Conservation (phyloP, 192 early-diverging fungal species). For the Piromyces finnis region DNA sequence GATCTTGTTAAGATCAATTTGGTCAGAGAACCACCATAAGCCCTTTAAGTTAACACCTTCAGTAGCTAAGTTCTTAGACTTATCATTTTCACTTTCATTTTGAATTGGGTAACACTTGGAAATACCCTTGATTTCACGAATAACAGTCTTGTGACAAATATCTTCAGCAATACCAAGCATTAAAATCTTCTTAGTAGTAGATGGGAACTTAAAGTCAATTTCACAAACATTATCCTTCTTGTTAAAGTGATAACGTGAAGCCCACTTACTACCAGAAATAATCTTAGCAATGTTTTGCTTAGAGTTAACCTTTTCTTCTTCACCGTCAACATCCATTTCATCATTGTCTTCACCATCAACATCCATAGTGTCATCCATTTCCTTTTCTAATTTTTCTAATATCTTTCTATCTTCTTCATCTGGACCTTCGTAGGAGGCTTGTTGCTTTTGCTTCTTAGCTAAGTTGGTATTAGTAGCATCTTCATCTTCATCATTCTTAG, state of each 20-base stretch:
- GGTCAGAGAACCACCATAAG: conserved; percentile 60
- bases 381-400: neutral
- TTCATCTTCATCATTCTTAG: conserved; percentile 12
- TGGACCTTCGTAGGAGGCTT: neutral
- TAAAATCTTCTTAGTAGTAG: conserved; percentile 79
- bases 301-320: conserved; percentile 13
- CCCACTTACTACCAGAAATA: neutral
- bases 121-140: conserved; percentile 79
- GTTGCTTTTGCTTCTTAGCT: conserved; percentile 4
- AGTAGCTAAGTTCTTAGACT: conserved; percentile 47
- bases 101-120: conserved; percentile 56
- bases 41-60: conserved; percentile 84
- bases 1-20: conserved; percentile 72
- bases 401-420: neutral
- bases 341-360: conserved; percentile 10
- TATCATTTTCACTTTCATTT: conserved; percentile 64
- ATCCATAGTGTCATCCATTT: conserved; percentile 1
- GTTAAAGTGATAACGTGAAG: conserved; percentile 44
- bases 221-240: conserved; percentile 45
- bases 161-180: conserved; percentile 78
- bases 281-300: conserved; percentile 9
- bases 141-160: conserved; percentile 48
- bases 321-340: conserved; percentile 2
- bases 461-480: conserved; percentile 10
- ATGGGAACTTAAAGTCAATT: conserved; percentile 70